Evolutionary conservation across 768 basidiomycete species (phyloP).

Genomic region (Dendrothele bispora): DNA sequence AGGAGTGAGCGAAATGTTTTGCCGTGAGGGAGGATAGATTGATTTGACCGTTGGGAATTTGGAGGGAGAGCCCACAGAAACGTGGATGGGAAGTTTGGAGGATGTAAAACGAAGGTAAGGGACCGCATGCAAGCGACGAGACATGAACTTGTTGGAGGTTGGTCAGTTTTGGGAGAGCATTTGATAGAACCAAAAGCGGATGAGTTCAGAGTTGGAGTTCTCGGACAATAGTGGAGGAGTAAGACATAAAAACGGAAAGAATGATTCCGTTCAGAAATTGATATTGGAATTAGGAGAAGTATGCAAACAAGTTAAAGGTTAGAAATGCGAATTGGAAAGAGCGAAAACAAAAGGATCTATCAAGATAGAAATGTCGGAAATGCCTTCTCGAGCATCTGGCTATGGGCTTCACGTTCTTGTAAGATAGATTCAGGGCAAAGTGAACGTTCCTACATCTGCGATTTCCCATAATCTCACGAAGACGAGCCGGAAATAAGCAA

Average conservation of each 20-base stretch:
- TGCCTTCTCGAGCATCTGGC: no score
- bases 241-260: no score
- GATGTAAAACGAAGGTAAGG: slow-evolving; percentile 50
- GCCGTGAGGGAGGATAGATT: slow-evolving; percentile 51
- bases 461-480: no score
- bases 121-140: slow-evolving; percentile 53
- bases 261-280: neutral
- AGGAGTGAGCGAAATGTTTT: slow-evolving; percentile 56
- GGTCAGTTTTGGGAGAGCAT: slow-evolving; percentile 61
- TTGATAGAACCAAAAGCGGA: slow-evolving; percentile 70
- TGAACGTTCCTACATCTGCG: slow-evolving; percentile 52
- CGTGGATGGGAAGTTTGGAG: slow-evolving; percentile 52
- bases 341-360: no score
- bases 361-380: no score
- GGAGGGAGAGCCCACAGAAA: slow-evolving; percentile 55
- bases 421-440: no score
- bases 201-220: no score
- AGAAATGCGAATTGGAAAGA: slow-evolving; percentile 60
- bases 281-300: no score
- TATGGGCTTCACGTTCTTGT: no score
- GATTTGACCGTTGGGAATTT: slow-evolving; percentile 36
- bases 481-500: slow-evolving; percentile 58
- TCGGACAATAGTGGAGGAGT: no score
- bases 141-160: slow-evolving; percentile 63
- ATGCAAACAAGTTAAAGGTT: slow-evolving; percentile 61